Evolutionary conservation across 2,329 filamentous ascomycete genomes (phyloP), one percentile per base, ranked within the genome.

Genomic region (Colletotrichum sp.): DNA sequence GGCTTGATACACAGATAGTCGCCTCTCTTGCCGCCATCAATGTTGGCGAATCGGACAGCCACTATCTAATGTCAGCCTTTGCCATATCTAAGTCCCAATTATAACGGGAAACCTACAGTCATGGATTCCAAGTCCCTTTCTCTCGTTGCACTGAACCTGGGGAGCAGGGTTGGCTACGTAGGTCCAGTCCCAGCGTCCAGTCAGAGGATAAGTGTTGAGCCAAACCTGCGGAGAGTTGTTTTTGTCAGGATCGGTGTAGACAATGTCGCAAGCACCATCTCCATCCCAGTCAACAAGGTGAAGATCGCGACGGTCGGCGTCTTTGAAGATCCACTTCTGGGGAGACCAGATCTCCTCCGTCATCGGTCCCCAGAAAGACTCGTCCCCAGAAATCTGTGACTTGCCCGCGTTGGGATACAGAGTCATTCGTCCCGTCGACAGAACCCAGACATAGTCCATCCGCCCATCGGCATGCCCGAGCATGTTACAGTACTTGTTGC

Each of bases 211-310:
- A 48, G 78, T 77, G 75, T 82, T 84, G 39, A 78, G 64, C 72
- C 74, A 83, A 43, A 82, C 77, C n/a, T 80, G 63, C 6, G 82
- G 74, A 16, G 72, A 76, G 26, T 80, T 80, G 21, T 59, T 24
- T 16, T 74, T 80, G 10, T 82, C 73, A 2, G 78, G 80, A 26
- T 84, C 77, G 1, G 83, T 79, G 68, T 73, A 80, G 36, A 85
- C 77, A 57, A 85, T 81, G 59, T 86, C 84, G 65, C 81, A 83
- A 3, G 77, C 68, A 1, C 84, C 84, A 75, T 86, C 84, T 13
- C 81, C 82, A 64, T 86, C 81, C 82, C 83, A 86, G 74, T 86
- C 84, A 3, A 78, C 80, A 8, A 86, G 75, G 59, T 85, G 81
- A 6, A 86, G 65, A 57, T 80, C 81, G n/a, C 32, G 61, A n/a